Base-by-base conservation (phyloP, 139 green algal species). In the Auxenochlorella protothecoides region DNA sequence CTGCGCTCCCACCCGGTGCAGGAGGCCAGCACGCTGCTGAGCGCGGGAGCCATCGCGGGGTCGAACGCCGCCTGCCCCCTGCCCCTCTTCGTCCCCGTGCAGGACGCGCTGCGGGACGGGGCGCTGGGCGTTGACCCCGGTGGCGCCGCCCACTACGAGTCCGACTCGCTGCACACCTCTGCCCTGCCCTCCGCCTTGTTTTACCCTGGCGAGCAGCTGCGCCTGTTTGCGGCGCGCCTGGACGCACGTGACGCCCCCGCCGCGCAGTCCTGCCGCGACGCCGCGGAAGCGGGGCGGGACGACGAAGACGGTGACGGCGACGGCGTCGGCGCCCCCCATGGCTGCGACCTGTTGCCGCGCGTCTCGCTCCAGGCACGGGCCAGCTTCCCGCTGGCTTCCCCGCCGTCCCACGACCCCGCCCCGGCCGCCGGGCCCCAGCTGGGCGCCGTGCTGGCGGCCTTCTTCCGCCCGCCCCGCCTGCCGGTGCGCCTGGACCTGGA, bases 81-180 rank as follows among this genome's bases (percentile, higher is more conserved):
- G 78, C 87, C 87, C 6, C 73, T 86, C 44, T 79, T 93, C 53
- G 54, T 95, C 63, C 90, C 90, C 0, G 84, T 95, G 68, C 85
- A 92, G 65, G 86, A 96, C 63, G 79, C 76, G 0, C 72, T 89
- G 71, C 68, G 89, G 2, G 89, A 96, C 73, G 86, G 80, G 3
- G 86, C 86, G 72, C 80, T 68, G n/a, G 89, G 89, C n/a, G 62
- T 84, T 9, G 81, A 78, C 0, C 55, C 78, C 9, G 14, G 64
- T 53, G 2, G 15, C 65, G 6, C 55, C 57, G 3, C 53, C 27
- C 74, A 74, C 27, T 70, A 89, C 27, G 63, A 75, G 2, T 74
- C 77, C 2, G 87, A 92, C 76, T 85, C 78, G 63, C 65, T 86
- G 15, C 87, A 89, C 80, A 79, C 79, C 74, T 88, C 74, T 78